These are phyloP conservation scores for Tolypocladium ophioglossoides DNA, from an alignment of 2,329 filamentous ascomycete genomes.

Conservation along the genomic window DNA sequence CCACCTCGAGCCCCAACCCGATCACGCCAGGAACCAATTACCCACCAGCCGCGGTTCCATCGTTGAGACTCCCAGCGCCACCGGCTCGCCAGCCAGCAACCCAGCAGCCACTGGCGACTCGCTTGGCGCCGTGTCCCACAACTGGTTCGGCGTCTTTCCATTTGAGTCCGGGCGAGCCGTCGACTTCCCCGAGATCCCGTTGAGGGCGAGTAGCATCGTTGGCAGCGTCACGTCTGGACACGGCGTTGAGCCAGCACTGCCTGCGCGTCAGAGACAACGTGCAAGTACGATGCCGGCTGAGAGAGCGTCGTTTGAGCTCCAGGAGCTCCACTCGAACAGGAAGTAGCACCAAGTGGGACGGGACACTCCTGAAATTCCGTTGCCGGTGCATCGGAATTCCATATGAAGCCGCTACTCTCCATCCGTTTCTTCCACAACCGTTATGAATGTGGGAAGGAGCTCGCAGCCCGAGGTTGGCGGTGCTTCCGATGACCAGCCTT, in stretches of 20 bases:
- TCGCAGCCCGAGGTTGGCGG: background rate
- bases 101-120: conserved; percentile 30
- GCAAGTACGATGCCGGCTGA: conserved; percentile 4
- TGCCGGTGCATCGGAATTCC: background rate
- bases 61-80: background rate
- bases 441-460: background rate
- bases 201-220: conserved; percentile 28
- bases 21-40: background rate
- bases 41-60: conserved; percentile 1
- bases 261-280: background rate
- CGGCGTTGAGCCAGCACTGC: background rate
- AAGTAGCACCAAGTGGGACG: conserved; percentile 4
- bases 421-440: background rate
- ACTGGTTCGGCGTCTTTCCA: conserved; percentile 36
- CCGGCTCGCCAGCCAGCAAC: background rate
- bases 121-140: conserved; percentile 34
- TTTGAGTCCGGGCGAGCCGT: conserved; percentile 34
- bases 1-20: background rate
- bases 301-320: background rate
- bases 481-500: background rate
- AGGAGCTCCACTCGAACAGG: background rate
- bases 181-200: conserved; percentile 45
- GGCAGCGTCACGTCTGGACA: conserved; percentile 1
- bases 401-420: background rate
- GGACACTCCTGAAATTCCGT: conserved; percentile 9